phyloP scores from a whole-genome alignment of 2,329 filamentous ascomycete species.

The Ophiostoma sp. region DNA sequence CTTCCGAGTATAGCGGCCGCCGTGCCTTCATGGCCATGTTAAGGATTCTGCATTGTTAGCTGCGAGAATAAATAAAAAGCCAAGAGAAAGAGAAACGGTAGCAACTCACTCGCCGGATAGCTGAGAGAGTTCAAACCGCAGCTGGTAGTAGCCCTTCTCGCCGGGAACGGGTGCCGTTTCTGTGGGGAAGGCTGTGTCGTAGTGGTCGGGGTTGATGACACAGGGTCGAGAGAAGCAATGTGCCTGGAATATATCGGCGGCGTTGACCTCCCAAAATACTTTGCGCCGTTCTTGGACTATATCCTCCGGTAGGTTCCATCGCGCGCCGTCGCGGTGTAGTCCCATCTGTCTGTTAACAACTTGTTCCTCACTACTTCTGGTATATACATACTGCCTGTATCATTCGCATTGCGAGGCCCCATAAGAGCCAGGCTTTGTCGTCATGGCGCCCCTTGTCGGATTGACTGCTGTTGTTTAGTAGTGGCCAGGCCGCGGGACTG shows the following conservation, averaged over 20 bases:
- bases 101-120: not conserved
- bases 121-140: not conserved
- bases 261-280: conserved; percentile 21
- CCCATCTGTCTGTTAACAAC: not conserved
- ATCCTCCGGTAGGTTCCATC: not conserved
- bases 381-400: conserved; percentile 14
- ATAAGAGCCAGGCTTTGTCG: conserved; percentile 17
- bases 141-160: not conserved
- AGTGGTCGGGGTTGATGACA: conserved; percentile 19
- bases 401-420: conserved; percentile 19
- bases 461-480: conserved; percentile 13
- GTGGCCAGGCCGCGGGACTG: not conserved
- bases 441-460: conserved; percentile 16
- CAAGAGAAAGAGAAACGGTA: too few species aligned
- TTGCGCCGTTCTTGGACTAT: conserved; percentile 15
- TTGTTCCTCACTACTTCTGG: not conserved
- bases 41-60: conserved; percentile 13
- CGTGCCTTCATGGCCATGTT: conserved; percentile 21
- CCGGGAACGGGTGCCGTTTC: not conserved
- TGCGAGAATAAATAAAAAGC: not conserved
- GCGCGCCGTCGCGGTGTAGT: not conserved
- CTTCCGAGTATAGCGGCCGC: conserved; percentile 15
- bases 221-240: conserved; percentile 19
- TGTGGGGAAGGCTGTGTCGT: conserved; percentile 16
- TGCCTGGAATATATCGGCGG: conserved; percentile 20